A percentile compares a stretch with the other conserved stretches of the same genome.
These are phyloP conservation scores for Carex sylvatica DNA, from an alignment of 202 grass and related monocot species.

Conservation along the genomic window DNA sequence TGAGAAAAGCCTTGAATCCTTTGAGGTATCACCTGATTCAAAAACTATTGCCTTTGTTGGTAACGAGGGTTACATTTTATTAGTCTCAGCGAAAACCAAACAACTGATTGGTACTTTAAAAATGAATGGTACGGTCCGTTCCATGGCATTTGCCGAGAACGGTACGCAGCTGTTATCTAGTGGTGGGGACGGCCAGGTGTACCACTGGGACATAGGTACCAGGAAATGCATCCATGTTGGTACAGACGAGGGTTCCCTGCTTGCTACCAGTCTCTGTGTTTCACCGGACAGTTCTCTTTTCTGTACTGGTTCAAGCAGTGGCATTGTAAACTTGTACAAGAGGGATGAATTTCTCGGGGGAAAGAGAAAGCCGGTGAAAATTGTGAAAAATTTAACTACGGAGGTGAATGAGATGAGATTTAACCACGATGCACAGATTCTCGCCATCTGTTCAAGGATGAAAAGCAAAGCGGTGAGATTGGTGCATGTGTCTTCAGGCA, in stretches of 20 bases:
- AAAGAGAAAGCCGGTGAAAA: conserved; percentile 65
- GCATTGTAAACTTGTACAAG: conserved; percentile 74
- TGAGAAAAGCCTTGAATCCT: conserved; percentile 70
- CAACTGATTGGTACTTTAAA: conserved; percentile 78
- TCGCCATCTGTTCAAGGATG: conserved; percentile 66
- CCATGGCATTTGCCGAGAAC: conserved; percentile 60
- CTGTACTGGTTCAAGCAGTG: conserved; percentile 60
- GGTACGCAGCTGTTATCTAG: conserved; percentile 59
- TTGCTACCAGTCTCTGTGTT: conserved; percentile 43
- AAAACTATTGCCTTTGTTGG: conserved; percentile 77
- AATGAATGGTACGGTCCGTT: conserved; percentile 71
- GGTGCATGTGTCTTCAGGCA: conserved; percentile 59
- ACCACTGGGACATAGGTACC: conserved; percentile 81
- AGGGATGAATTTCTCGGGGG: conserved; percentile 72
- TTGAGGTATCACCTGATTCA: conserved; percentile 88
- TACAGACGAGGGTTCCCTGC: conserved; percentile 55
- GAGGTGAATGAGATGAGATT: conserved; percentile 64
- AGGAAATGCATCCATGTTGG: conserved; percentile 78
- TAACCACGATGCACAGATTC: conserved; percentile 62
- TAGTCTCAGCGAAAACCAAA: conserved; percentile 76
- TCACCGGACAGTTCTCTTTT: conserved; percentile 56
- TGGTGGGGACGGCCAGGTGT: conserved; percentile 70
- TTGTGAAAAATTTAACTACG: conserved; percentile 60
- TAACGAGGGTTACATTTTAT: conserved; percentile 82
- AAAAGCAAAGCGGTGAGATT: conserved; percentile 63